Conservation (phyloP, 2,329 filamentous ascomycete species). For the Colletotrichum neosansevieriae region DNA sequence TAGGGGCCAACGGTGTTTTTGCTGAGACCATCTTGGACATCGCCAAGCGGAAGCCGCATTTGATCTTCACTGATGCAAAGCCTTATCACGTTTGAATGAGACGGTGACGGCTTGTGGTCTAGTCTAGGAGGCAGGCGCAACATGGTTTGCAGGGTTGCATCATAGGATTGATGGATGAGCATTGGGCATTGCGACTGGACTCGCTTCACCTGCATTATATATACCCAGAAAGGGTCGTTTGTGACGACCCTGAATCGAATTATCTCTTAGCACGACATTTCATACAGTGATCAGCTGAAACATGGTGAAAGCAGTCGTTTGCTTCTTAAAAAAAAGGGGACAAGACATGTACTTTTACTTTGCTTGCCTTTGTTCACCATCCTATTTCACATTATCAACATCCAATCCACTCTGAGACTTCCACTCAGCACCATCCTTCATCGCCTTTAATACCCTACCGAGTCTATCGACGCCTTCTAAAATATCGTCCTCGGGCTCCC, state of each 20-base stretch:
- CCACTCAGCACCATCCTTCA: constrained; percentile 46
- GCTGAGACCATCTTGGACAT: constrained; percentile 92
- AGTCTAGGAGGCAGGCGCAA: background rate
- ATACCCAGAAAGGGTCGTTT: constrained; percentile 27
- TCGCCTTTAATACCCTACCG: constrained; percentile 57
- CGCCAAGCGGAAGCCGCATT: constrained; percentile 86
- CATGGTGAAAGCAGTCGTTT: background rate
- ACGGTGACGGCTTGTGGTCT: background rate
- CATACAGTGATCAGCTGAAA: background rate
- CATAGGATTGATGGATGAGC: constrained; percentile 1
- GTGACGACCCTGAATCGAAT: constrained; percentile 3
- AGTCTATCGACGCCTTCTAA: constrained; percentile 76
- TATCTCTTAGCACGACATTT: background rate
- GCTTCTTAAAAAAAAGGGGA: background rate
- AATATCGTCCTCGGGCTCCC: constrained; percentile 75
- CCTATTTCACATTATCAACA: constrained; percentile 35
- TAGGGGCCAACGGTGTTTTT: constrained; percentile 94
- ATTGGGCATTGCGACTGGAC: constrained; percentile 20
- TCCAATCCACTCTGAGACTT: constrained; percentile 21
- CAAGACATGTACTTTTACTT: background rate
- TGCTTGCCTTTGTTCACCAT: background rate
- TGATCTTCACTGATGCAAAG: constrained; percentile 78
- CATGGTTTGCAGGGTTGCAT: background rate
- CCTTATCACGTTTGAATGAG: constrained; percentile 65
- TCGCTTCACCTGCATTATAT: constrained; percentile 26